Conservation (phyloP, 2,329 filamentous ascomycete genomes). For the Diaporthe amygdali region DNA sequence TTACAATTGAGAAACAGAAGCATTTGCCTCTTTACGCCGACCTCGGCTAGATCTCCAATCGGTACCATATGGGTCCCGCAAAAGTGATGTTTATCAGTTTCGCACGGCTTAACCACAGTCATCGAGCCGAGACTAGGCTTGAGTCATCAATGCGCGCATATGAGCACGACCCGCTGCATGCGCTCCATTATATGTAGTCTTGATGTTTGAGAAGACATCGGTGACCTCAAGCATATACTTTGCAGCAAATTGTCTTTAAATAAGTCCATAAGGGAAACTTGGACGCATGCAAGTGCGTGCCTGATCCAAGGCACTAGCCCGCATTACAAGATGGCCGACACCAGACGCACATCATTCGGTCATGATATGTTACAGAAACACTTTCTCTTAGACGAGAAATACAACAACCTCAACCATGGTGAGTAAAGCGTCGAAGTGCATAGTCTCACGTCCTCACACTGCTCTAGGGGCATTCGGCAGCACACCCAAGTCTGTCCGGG, state of each 20-base stretch:
- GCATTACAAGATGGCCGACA: neutral
- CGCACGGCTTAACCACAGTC: neutral
- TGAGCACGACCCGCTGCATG: neutral
- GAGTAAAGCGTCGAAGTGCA: neutral
- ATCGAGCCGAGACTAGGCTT: neutral
- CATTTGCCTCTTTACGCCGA: neutral
- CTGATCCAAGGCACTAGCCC: neutral
- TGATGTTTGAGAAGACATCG: too few species aligned
- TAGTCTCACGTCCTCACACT: neutral
- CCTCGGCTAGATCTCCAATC: neutral
- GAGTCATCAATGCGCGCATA: neutral
- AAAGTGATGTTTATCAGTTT: neutral
- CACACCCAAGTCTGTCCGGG: slow-evolving; percentile 68
- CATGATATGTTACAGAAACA: neutral
- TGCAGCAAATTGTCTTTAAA: neutral
- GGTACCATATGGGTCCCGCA: neutral
- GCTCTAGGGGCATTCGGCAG: slow-evolving; percentile 75
- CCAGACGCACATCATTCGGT: neutral
- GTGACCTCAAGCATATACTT: neutral
- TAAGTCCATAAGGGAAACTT: too few species aligned
- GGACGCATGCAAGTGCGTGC: accelerated
- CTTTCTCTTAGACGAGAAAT: neutral
- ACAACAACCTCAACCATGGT: neutral
- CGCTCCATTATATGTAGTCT: neutral
- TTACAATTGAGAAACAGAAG: neutral